phyloP scores from a whole-genome alignment of 768 basidiomycete species.

The Lyophyllum decastes region DNA sequence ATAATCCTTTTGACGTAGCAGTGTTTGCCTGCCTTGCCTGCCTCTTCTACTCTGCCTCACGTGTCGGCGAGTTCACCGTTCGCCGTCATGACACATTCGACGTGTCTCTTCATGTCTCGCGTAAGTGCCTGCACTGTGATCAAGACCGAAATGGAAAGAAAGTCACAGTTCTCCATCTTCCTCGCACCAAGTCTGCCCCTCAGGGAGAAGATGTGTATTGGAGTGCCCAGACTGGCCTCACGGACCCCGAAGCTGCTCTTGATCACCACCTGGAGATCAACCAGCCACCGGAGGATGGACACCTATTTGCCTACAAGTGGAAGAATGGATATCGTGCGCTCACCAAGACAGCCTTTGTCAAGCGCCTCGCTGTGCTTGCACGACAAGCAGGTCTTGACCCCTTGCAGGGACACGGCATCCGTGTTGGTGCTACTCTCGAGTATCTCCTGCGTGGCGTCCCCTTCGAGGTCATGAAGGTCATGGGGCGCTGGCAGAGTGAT shows the following conservation, averaged over 20 bases:
- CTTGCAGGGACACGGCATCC: conserved; percentile 26
- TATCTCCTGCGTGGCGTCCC: conserved; percentile 23
- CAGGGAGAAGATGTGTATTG: conserved; percentile 19
- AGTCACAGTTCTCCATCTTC: conserved; percentile 14
- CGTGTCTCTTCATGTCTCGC: conserved; percentile 16
- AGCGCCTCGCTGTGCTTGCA: conserved; percentile 5
- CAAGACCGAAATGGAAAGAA: conserved; percentile 8
- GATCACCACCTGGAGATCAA: conserved; percentile 18
- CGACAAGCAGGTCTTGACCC: background rate
- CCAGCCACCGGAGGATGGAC: background rate
- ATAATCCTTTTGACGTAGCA: conserved; percentile 15
- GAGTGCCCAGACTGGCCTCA: conserved; percentile 6
- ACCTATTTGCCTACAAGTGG: conserved; percentile 10
- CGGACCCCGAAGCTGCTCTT: conserved; percentile 10
- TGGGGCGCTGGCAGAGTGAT: conserved; percentile 13
- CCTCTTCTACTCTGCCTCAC: conserved; percentile 10
- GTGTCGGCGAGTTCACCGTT: conserved; percentile 9
- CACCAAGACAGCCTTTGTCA: conserved; percentile 21
- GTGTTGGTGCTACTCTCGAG: conserved; percentile 25
- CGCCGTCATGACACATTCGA: conserved; percentile 12
- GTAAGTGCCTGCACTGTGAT: background rate
- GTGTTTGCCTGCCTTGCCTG: conserved; percentile 20
- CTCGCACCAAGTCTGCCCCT: conserved; percentile 12
- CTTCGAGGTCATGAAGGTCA: conserved; percentile 14
- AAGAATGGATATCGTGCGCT: conserved; percentile 9